Evolutionary conservation across 768 basidiomycete species (phyloP), one percentile per base, ranked within the genome.

Genomic region (Leccinum ochraceum): DNA sequence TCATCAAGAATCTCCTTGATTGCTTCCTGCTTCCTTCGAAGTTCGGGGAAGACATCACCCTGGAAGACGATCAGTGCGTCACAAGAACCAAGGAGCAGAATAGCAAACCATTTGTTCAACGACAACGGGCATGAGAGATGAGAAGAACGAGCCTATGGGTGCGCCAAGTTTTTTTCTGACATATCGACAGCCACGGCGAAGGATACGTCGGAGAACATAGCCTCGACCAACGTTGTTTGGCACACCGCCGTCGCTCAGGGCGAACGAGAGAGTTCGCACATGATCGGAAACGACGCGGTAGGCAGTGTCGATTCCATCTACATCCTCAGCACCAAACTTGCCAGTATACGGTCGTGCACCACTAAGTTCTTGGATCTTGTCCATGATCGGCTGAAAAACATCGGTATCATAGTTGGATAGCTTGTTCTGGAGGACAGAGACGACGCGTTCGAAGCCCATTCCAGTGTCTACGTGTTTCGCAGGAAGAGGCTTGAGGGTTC

Each of bases 341-440:
- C 97, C 97, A 57, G 84, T 75, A 71, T 99, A 99, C 4, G 89
- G 80, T 48, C 95, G 82, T 50, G 90, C 94, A 46, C 93, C 91
- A 1, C 94, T 95, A 54, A 99, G 77, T 73, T 94, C 87, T 69
- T 90, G 90, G 55, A 99, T 90, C 75, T 83, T 90, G 39, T 75
- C 78, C 71, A 99, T 98, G 58, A 98, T 88, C 4, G 95, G 95
- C 1, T 79, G 73, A 76, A 99, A 99, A 60, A 97, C 83, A 69
- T 99, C 97, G 54, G 97, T 98, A 74, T 99, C 97, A 77, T 99
- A 99, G 77, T 98, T 99, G 52, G 96, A 98, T 24, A 84, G 80
- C 70, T 86, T 90, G 76, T 94, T 86, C 73, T 99, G 97, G 8
- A 98, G 80, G 44, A 90, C 88, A 16, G 95, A 97, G 28, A 99